Conservation (phyloP, 257 asterid genomes). For the Henckelia pumila region DNA sequence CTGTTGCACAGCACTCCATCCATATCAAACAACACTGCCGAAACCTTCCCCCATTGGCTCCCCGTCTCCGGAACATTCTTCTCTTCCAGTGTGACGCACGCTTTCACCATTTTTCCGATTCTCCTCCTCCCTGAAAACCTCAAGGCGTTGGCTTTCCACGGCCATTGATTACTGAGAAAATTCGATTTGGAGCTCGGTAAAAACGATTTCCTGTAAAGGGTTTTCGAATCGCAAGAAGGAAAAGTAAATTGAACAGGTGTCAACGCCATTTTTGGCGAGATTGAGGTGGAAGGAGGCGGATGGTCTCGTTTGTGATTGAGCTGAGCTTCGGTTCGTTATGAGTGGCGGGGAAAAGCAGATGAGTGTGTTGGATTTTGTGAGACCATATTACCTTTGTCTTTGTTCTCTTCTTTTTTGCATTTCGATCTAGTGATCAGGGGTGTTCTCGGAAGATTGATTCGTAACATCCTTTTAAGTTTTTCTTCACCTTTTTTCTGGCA, state of each 20-base stretch:
- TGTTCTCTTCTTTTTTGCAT: neutral
- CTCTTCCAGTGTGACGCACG: slow-evolving; percentile 69
- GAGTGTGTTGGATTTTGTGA: slow-evolving; percentile 12
- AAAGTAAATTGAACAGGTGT: slow-evolving; percentile 39
- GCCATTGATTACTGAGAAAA: slow-evolving; percentile 30
- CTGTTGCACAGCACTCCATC: slow-evolving; percentile 96
- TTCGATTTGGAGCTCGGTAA: slow-evolving; percentile 39
- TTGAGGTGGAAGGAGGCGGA: neutral
- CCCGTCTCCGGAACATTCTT: slow-evolving; percentile 40
- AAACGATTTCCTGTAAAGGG: slow-evolving; percentile 35
- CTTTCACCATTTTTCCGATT: slow-evolving; percentile 33
- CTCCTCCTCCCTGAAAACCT: slow-evolving; percentile 29
- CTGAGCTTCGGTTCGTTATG: neutral
- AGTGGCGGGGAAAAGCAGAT: slow-evolving; percentile 28
- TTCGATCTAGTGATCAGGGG: neutral
- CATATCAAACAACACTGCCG: slow-evolving; percentile 96
- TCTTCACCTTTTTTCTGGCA: neutral
- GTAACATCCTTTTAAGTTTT: too few species aligned
- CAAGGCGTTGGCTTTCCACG: slow-evolving; percentile 17
- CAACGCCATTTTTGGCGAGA: slow-evolving; percentile 48
- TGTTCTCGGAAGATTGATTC: neutral
- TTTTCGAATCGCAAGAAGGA: slow-evolving; percentile 37
- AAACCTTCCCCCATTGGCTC: slow-evolving; percentile 76
- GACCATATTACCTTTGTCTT: neutral
- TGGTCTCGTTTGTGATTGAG: neutral